Evolutionary conservation across 208 protist genomes (phyloP), one percentile per base, ranked within the genome.

Genomic region (Acanthamoeba pearcei): DNA sequence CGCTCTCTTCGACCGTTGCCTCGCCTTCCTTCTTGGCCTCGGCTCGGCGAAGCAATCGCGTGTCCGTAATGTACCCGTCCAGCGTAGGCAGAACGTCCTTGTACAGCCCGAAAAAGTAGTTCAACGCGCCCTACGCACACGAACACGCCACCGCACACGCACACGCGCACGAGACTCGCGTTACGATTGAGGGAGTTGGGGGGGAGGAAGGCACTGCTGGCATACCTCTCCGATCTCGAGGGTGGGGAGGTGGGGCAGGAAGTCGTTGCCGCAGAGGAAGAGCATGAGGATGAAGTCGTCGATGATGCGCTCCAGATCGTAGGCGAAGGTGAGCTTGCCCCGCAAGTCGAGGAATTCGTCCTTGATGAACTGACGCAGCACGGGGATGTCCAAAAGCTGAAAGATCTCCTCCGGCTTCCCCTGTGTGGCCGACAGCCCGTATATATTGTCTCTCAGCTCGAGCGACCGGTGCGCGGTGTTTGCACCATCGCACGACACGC

Each of bases 331-430:
- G 32, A 91, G 35, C 42, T 57, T 46, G 24, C 82, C 19, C 5
- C 70, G 88, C 72, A 57, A 19, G 60, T 51, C 55, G 38, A 89
- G 78, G 46, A 99, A 97, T 91, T 99, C 98, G 17, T 98, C 89
- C 89, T 98, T 95, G 29, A 99, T 96, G 96, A 99, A 99, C 94
- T 99, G 98, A 51, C 99, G 97, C 62, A 99, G 96, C 22, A 99
- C 89, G 95, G 97, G 97, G 66, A 99, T 97, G 95, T 99, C 74
- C 2, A 95, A 24, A 42, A 96, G 29, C 49, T 95, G 91, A 42
- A 95, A 96, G 78, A 95, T 62, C 49, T 96, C 94, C 72, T 91
- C 86, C 98, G 86, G 86, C 12, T 55, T 91, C 49, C 86, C 38
- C 60, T 91, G 19, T 22, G 22, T 22, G n/a, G 13, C 10, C 12